Evolutionary conservation across 208 protist species (phyloP).

Genomic region (Novymonas esmeraldas): DNA sequence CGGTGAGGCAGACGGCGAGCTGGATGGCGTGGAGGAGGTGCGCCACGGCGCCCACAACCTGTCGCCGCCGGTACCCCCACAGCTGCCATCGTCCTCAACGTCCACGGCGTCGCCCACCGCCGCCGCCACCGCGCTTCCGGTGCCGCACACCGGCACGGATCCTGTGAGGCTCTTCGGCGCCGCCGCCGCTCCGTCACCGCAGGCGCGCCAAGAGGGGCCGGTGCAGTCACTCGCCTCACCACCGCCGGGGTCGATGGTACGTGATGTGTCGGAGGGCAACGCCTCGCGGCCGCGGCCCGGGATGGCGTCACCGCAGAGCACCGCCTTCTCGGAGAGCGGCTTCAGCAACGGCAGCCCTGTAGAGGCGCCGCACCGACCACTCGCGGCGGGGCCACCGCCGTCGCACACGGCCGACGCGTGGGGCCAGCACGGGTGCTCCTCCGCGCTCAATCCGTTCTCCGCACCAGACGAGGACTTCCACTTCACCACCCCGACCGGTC

Average conservation of each 20-base stretch:
- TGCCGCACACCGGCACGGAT: too few species aligned
- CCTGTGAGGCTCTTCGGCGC: too few species aligned
- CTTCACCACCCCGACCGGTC: not conserved
- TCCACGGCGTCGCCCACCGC: too few species aligned
- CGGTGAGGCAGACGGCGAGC: slow-evolving; percentile 3
- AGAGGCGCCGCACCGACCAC: not conserved
- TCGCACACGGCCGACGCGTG: not conserved
- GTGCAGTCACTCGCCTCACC: not conserved
- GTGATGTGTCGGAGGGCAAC: not conserved
- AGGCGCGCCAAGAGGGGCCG: not conserved
- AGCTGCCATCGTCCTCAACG: not conserved
- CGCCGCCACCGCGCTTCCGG: too few species aligned
- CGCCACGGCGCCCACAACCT: not conserved
- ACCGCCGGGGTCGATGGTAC: not conserved
- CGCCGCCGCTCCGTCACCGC: too few species aligned
- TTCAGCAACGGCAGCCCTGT: not conserved
- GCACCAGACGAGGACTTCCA: not conserved
- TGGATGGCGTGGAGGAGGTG: not conserved
- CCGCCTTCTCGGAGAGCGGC: not conserved
- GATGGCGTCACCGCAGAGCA: not conserved
- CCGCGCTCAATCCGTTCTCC: slow-evolving; percentile 20
- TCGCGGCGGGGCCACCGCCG: not conserved
- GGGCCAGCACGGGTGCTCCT: not conserved
- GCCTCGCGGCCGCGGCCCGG: not conserved
- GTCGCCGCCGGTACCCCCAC: not conserved